These are phyloP conservation scores for Lepraria neglecta DNA, from an alignment of 495 filamentous ascomycete genomes.

Conservation along the genomic window DNA sequence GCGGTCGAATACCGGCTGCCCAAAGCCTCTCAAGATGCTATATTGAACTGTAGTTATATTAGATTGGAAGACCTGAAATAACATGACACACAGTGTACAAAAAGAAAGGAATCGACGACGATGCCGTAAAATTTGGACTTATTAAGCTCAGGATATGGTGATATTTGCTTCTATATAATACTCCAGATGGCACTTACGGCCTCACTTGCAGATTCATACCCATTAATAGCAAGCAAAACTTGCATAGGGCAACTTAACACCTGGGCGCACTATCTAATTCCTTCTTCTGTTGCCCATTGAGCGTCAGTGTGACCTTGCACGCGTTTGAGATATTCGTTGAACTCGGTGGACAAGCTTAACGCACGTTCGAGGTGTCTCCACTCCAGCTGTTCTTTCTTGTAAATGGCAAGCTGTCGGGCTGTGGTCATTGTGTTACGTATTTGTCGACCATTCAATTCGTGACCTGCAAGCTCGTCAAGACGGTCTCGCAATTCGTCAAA, in stretches of 20 bases:
- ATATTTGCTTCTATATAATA: neutral
- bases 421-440: conserved; percentile 35
- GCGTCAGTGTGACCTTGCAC: conserved; percentile 19
- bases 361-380: conserved; percentile 14
- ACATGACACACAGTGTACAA: neutral
- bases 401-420: conserved; percentile 28
- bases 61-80: neutral
- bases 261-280: neutral
- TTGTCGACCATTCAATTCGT: conserved; percentile 24
- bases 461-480: conserved; percentile 20
- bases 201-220: neutral
- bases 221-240: neutral
- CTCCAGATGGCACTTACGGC: neutral
- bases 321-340: conserved; percentile 16
- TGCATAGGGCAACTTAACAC: too few species aligned
- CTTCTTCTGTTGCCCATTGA: conserved; percentile 14
- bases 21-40: neutral
- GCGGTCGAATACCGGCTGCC: neutral
- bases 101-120: neutral
- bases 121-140: neutral
- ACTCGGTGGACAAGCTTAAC: conserved; percentile 7
- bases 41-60: neutral
- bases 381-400: conserved; percentile 16
- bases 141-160: neutral
- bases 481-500: conserved; percentile 25